These are phyloP conservation scores for Aspergillus caelatus DNA, from an alignment of 2,329 filamentous ascomycete species.

Conservation along the genomic window DNA sequence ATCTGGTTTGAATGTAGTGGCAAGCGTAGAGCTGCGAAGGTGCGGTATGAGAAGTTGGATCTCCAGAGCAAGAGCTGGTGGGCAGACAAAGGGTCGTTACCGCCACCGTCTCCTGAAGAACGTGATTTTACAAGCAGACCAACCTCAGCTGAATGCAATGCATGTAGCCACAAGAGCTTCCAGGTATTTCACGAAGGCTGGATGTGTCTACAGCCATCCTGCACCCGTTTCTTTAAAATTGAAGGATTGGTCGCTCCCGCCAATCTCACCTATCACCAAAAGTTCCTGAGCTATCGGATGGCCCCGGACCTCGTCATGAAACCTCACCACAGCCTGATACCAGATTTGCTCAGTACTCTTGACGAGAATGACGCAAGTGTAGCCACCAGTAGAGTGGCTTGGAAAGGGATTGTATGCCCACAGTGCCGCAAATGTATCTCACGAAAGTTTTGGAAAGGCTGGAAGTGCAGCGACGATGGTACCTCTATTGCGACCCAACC, in stretches of 20 bases:
- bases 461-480: conserved; percentile 54
- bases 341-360: conserved; percentile 43
- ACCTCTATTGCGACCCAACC: conserved; percentile 23
- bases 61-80: conserved; percentile 61
- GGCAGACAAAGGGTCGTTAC: conserved; percentile 42
- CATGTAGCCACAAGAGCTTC: conserved; percentile 43
- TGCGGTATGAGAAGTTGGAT: conserved; percentile 68
- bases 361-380: conserved; percentile 38
- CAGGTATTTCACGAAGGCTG: conserved; percentile 52
- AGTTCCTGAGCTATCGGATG: conserved; percentile 61
- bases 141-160: conserved; percentile 36
- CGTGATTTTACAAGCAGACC: conserved; percentile 35
- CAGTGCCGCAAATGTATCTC: conserved; percentile 64
- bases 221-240: conserved; percentile 59
- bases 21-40: conserved; percentile 52
- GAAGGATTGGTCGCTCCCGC: conserved; percentile 33
- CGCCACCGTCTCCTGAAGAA: conserved; percentile 30
- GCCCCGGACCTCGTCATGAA: conserved; percentile 43
- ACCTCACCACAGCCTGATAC: conserved; percentile 43
- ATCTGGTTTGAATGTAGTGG: conserved; percentile 66
- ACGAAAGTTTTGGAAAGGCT: conserved; percentile 63
- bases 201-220: conserved; percentile 61
- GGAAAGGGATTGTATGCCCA: conserved; percentile 68
- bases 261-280: conserved; percentile 53
- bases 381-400: conserved; percentile 56